A percentile compares a stretch with the other conserved stretches of the same genome.
phyloP scores from a whole-genome alignment of 257 asterid genomes.

The Solanum megistacrolobum region DNA sequence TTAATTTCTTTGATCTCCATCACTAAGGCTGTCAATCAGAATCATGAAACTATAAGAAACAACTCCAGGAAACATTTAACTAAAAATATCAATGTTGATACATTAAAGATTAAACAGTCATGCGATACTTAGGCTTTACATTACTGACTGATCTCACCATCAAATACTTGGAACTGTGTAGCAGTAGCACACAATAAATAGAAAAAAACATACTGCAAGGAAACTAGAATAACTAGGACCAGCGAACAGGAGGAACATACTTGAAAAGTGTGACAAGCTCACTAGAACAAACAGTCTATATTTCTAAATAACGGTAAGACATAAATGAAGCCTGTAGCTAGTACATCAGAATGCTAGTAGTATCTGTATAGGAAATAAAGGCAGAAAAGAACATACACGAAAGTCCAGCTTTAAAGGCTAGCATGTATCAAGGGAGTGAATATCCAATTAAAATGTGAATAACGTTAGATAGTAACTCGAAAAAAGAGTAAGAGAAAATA shows the following conservation, averaged over 20 bases:
- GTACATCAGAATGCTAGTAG: not conserved
- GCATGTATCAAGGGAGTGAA: not conserved
- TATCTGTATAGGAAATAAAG: not conserved
- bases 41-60: not conserved
- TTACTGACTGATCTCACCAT: not conserved
- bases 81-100: not conserved
- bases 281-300: not conserved
- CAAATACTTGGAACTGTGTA: not conserved
- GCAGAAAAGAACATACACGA: not conserved
- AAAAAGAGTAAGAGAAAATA: not conserved
- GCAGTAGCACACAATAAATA: not conserved
- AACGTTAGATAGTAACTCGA: not conserved
- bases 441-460: not conserved
- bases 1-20: constrained; percentile 15
- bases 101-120: not conserved
- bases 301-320: not conserved
- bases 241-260: not conserved
- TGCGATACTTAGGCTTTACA: not conserved
- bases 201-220: not conserved
- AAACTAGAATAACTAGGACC: not conserved
- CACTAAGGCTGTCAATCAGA: constrained; percentile 8
- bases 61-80: not conserved
- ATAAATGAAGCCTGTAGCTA: not conserved
- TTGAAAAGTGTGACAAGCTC: not conserved
- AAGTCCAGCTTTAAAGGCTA: not conserved